Evolutionary conservation across 2,329 filamentous ascomycete species (phyloP).

Genomic region (Tolypocladium pustulatum): DNA sequence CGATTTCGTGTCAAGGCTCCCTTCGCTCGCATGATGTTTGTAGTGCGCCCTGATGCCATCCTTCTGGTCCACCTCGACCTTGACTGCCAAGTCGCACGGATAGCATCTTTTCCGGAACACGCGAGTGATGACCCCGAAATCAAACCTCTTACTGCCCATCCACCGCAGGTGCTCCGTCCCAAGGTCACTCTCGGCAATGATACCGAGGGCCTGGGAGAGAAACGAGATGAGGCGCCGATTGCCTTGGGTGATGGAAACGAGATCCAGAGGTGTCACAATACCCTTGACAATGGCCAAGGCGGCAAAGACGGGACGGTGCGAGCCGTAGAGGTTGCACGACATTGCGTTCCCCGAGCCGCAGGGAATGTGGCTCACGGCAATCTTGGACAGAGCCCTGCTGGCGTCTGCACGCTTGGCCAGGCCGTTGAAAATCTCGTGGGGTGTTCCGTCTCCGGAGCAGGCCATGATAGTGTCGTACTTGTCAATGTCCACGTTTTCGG

Average conservation of each 20-base stretch:
- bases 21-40: conserved; percentile 32
- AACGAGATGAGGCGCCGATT: conserved; percentile 69
- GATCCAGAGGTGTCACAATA: conserved; percentile 69
- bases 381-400: conserved; percentile 56
- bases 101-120: conserved; percentile 69
- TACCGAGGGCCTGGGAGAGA: conserved; percentile 79
- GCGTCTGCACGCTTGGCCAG: conserved; percentile 70
- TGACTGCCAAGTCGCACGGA: conserved; percentile 80
- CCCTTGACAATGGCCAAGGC: conserved; percentile 83
- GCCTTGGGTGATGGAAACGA: conserved; percentile 81
- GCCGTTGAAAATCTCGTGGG: conserved; percentile 92
- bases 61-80: conserved; percentile 72
- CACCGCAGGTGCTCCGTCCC: conserved; percentile 85
- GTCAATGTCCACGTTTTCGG: conserved; percentile 64
- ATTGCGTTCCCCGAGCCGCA: conserved; percentile 93
- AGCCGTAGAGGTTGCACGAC: conserved; percentile 81
- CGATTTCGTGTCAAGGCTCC: conserved; percentile 10
- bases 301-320: conserved; percentile 61
- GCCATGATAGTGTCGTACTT: conserved; percentile 77
- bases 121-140: conserved; percentile 69
- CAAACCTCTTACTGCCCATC: conserved; percentile 84
- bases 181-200: conserved; percentile 83
- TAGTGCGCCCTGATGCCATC: conserved; percentile 64
- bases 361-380: conserved; percentile 80
- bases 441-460: conserved; percentile 85